phyloP scores from a whole-genome alignment of 768 basidiomycete genomes.

The Mycena leptocephala region DNA sequence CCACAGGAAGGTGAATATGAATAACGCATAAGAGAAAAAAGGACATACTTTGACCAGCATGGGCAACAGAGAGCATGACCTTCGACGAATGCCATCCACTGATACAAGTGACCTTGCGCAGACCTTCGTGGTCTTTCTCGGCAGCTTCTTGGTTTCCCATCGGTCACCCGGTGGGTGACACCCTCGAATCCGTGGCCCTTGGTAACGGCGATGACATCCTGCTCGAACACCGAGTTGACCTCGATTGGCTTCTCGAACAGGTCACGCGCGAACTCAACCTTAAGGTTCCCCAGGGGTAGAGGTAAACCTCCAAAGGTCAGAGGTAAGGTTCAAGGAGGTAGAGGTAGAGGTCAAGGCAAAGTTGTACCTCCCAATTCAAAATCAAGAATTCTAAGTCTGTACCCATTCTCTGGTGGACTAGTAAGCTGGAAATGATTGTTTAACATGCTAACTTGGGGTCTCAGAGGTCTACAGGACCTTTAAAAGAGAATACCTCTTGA shows the following conservation, averaged over 20 bases:
- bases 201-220: slow-evolving; percentile 98
- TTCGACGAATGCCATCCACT: slow-evolving; percentile 99
- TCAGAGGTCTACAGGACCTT: too few species aligned
- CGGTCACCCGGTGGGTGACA: slow-evolving; percentile 98
- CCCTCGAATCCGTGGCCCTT: slow-evolving; percentile 99
- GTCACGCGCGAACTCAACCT: slow-evolving; percentile 90
- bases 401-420: too few species aligned
- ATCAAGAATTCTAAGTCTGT: too few species aligned
- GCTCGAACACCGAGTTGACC: slow-evolving; percentile 90
- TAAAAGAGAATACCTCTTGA: too few species aligned
- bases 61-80: slow-evolving; percentile 99
- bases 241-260: slow-evolving; percentile 98
- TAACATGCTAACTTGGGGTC: too few species aligned
- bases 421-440: too few species aligned
- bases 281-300: too few species aligned
- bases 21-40: background rate
- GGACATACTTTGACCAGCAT: slow-evolving; percentile 97
- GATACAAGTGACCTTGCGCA: slow-evolving; percentile 99
- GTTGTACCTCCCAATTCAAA: too few species aligned
- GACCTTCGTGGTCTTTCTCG: slow-evolving; percentile 99
- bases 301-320: too few species aligned
- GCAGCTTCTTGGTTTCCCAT: slow-evolving; percentile 99
- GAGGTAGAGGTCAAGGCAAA: too few species aligned
- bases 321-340: too few species aligned
- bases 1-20: slow-evolving; percentile 53